These are phyloP conservation scores for Yarrowia galli DNA, from an alignment of 1,139 yeast species.

Conservation along the genomic window DNA sequence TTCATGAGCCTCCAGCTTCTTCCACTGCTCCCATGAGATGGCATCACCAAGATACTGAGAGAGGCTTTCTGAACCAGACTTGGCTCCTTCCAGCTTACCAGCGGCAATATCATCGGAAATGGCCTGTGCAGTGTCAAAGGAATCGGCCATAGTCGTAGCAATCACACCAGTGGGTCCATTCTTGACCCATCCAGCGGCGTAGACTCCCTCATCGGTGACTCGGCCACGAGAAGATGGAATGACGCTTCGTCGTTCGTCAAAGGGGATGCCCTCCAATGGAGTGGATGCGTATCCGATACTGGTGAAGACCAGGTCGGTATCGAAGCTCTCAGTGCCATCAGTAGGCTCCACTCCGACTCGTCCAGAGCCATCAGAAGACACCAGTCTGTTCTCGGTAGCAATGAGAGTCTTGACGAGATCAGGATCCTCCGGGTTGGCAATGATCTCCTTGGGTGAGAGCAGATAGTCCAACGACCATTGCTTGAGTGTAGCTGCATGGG, in stretches of 20 bases:
- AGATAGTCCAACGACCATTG: conserved; percentile 76
- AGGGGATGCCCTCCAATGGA: conserved; percentile 67
- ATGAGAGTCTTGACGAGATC: conserved; percentile 57
- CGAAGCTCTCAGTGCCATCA: conserved; percentile 52
- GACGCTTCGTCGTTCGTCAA: conserved; percentile 60
- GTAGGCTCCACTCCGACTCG: conserved; percentile 55
- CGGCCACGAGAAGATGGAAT: conserved; percentile 71
- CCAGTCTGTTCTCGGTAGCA: conserved; percentile 59
- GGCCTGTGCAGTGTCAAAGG: conserved; percentile 76
- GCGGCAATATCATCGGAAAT: conserved; percentile 59
- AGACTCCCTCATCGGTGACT: conserved; percentile 64
- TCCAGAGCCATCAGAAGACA: conserved; percentile 47
- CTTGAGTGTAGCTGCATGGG: conserved; percentile 47
- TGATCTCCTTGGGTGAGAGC: conserved; percentile 68
- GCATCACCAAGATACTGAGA: conserved; percentile 48
- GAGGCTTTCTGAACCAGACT: conserved; percentile 52
- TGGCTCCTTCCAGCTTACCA: conserved; percentile 42
- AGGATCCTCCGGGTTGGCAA: conserved; percentile 51
- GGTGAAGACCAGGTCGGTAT: conserved; percentile 74
- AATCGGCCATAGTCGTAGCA: conserved; percentile 87
- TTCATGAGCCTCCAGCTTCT: conserved; percentile 63
- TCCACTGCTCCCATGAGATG: conserved; percentile 80
- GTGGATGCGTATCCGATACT: conserved; percentile 85
- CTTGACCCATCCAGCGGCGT: conserved; percentile 92
- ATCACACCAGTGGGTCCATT: conserved; percentile 91